Base-by-base conservation (phyloP, 2,329 filamentous ascomycete species). In the Penicillium sp. region DNA sequence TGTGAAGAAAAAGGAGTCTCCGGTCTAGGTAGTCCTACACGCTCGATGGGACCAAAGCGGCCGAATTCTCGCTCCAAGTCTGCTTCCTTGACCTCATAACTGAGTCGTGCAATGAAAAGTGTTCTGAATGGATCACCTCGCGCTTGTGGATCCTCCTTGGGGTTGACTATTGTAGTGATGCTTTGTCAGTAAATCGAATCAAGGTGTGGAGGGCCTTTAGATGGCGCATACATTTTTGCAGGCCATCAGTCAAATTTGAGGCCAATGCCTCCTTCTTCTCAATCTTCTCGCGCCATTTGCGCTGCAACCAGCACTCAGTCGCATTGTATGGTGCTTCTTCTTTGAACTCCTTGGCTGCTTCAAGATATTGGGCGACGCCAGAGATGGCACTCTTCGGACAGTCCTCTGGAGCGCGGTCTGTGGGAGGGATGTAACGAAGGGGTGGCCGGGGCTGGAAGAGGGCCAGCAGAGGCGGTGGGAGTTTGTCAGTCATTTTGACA, bases 111-210 rank as follows among this genome's bases (percentile, higher is more conserved):
- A 55, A 98, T 90, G 70, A 99, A 96, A 52, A 99, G 82, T 14
- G 95, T 99, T 79, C 91, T 96, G 82, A 95, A 97, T 1, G 94
- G 89, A 79, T 98, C 93, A 57, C 95, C 94, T 64, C 92, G 87
- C 65, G 96, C 89, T 69, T 97, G 95, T 13, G 89, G 85, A 71
- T 99, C 95, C 39, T 95, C 88, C 24, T 82, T 80, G 6, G 95
- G 94, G 63, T 94, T 90, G 77, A 90, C 93, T 93, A 65, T 58
- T 47, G 24, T 43, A 40, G 55, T 35, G 14, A 37, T 6, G 10
- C 11, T 33, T 27, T 6, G 18, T 67, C 56, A 68, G 63, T 22
- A 35, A 44, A 6, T 19, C 22, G 19, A n/a, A 6, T 50, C 22
- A 14, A n/a, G 36, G 24, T 18, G 16, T 24, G 14, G 27, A 10